These are phyloP conservation scores for carrot (Daucus carota) DNA, from an alignment of 129 eudicot genomes.

Conservation along the genomic window DH1_v3.0 NC_030384.2:38819001-38819500, in stretches of 20 bases:
- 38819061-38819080: conserved; percentile 1
- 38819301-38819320: background rate
- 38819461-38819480: conserved; percentile 44
- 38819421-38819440: conserved; percentile 44
- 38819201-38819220: conserved; percentile 51
- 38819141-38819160: conserved; percentile 21
- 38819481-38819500: conserved; percentile 69
- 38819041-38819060: conserved; percentile 22
- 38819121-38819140: background rate
- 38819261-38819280: background rate
- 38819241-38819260: conserved; percentile 24
- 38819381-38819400: conserved; percentile 17
- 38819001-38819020: conserved; percentile 4
- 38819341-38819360: conserved; percentile 9
- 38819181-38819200: conserved; percentile 42
- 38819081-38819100: conserved; percentile 6
- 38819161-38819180: conserved; percentile 41
- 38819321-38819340: background rate
- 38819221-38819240: conserved; percentile 38
- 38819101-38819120: background rate
- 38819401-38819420: conserved; percentile 59
- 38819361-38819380: background rate
- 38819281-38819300: conserved; percentile 6
- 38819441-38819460: conserved; percentile 57
- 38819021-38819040: conserved; percentile 33